Evolutionary conservation across 2,329 filamentous ascomycete species (phyloP).

Genomic region (Myrmaecium sp.): DNA sequence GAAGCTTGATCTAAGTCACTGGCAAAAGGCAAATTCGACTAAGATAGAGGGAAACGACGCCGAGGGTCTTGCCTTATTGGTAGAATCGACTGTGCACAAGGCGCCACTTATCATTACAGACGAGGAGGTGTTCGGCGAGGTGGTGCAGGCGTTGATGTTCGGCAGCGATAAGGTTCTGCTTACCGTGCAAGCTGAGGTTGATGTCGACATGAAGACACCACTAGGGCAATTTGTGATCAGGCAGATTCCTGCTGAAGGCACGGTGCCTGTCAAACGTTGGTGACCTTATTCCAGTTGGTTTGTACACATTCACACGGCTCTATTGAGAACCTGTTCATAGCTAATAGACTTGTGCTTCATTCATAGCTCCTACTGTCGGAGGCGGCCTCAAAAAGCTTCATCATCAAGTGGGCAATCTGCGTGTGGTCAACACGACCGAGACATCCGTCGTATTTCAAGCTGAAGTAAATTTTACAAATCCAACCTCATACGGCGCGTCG

Average conservation of each 20-base stretch:
- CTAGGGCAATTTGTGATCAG: constrained; percentile 68
- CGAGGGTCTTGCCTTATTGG: constrained; percentile 47
- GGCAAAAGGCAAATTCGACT: constrained; percentile 75
- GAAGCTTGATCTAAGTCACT: constrained; percentile 58
- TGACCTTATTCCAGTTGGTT: constrained; percentile 36
- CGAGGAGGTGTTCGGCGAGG: constrained; percentile 57
- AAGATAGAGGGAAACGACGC: constrained; percentile 40
- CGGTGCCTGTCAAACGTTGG: constrained; percentile 88
- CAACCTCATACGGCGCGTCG: constrained; percentile 66
- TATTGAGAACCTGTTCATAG: constrained; percentile 17
- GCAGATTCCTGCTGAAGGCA: constrained; percentile 66
- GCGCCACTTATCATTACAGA: constrained; percentile 74
- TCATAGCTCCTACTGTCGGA: no score
- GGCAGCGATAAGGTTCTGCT: constrained; percentile 52
- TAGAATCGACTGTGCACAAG: constrained; percentile 60
- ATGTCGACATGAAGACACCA: constrained; percentile 66
- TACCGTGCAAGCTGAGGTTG: constrained; percentile 61
- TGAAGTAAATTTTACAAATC: constrained; percentile 71
- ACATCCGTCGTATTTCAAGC: constrained; percentile 56
- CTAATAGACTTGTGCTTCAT: constrained; percentile 24
- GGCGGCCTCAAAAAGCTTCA: constrained; percentile 34
- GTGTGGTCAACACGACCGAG: constrained; percentile 54
- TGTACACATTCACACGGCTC: no score
- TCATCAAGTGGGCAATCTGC: constrained; percentile 54
- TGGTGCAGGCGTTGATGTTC: constrained; percentile 68